A percentile compares a stretch with the other conserved stretches of the same genome.
Evolutionary conservation across 352 stramenopile genomes (phyloP).

Genomic region (Pythium vanterpoolii): DNA sequence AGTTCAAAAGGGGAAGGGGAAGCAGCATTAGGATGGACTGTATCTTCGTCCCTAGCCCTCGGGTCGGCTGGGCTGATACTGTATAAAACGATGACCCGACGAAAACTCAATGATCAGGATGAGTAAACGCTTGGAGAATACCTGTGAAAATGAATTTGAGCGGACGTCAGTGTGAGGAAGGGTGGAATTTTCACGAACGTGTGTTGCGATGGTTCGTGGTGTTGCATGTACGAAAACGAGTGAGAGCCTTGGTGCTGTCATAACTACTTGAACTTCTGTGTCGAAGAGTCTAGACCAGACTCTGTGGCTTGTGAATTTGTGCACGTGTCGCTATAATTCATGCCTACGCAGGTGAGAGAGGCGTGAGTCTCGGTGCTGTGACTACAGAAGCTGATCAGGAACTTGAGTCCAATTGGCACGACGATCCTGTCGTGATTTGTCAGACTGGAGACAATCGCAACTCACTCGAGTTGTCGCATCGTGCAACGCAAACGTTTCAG

Average conservation of each 20-base stretch:
- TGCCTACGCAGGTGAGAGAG: neutral
- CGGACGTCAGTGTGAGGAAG: no score
- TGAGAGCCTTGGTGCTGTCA: no score
- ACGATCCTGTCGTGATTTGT: neutral
- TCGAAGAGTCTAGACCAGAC: no score
- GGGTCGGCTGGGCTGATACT: neutral
- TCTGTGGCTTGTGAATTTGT: no score
- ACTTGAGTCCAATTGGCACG: neutral
- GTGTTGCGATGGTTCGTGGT: neutral
- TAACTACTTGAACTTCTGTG: no score
- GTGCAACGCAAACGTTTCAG: neutral
- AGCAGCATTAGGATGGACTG: conserved; percentile 13
- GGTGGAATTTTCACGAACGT: neutral
- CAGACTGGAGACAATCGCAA: neutral
- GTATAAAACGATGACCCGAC: neutral
- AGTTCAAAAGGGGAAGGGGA: conserved; percentile 8
- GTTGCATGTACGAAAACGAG: neutral
- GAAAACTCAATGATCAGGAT: neutral
- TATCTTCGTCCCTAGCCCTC: conserved; percentile 17
- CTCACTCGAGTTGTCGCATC: conserved; percentile 11
- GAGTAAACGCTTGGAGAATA: neutral
- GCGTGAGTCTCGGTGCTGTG: neutral
- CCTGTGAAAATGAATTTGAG: neutral
- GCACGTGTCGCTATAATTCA: no score
- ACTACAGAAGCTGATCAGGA: neutral